phyloP scores from a whole-genome alignment of 768 basidiomycete species.

The Albatrellus ellisii region DNA sequence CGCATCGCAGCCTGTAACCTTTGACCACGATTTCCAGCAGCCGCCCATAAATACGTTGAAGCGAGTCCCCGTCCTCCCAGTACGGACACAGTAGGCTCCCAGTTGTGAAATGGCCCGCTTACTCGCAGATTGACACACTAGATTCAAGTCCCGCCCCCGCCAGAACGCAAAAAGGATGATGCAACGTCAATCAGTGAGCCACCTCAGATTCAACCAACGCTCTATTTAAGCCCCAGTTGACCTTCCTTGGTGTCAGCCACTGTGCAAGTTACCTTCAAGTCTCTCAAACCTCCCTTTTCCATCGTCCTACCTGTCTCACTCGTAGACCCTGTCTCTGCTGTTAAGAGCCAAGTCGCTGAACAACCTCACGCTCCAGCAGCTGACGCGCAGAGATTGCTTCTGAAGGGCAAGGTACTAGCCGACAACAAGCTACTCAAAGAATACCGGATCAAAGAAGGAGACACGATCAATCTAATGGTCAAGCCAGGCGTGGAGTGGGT shows the following conservation, averaged over 20 bases:
- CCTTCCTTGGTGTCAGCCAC: constrained; percentile 19
- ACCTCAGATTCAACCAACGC: not conserved
- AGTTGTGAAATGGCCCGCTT: not conserved
- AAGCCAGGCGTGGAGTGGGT: constrained; percentile 67
- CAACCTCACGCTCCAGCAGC: constrained; percentile 61
- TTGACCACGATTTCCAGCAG: constrained; percentile 66
- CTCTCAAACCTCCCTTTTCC: constrained; percentile 71
- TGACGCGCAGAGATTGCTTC: constrained; percentile 71
- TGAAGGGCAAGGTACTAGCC: constrained; percentile 90
- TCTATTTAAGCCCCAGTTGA: not conserved
- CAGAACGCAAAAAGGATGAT: constrained; percentile 30
- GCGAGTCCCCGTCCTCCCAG: constrained; percentile 58
- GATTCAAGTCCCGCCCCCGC: constrained; percentile 50
- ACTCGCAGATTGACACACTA: constrained; percentile 15
- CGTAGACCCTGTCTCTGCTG: constrained; percentile 70
- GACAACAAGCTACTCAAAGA: constrained; percentile 86
- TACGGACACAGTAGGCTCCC: constrained; percentile 20
- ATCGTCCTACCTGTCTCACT: constrained; percentile 62
- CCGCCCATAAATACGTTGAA: constrained; percentile 51
- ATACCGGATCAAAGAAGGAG: constrained; percentile 71
- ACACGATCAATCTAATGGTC: constrained; percentile 76
- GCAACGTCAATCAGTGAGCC: constrained; percentile 22
- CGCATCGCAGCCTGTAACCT: constrained; percentile 52
- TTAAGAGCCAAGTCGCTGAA: constrained; percentile 66
- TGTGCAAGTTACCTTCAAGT: constrained; percentile 77